Percentiles rank a stretch among this genome's conserved stretches.
phyloP scores from a whole-genome alignment of 441 rosid species.

The Macaranga tanarius region DNA sequence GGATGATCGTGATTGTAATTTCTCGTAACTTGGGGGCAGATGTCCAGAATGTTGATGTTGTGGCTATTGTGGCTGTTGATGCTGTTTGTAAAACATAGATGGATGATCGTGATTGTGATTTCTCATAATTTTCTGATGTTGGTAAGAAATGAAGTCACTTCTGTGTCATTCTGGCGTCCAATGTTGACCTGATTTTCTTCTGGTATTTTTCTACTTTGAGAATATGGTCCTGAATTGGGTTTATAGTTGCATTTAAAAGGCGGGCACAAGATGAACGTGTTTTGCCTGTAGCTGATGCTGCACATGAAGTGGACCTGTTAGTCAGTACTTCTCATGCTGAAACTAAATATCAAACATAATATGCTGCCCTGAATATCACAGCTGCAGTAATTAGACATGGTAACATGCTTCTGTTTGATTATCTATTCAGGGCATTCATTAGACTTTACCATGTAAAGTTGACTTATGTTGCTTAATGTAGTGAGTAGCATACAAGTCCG shows the following conservation, averaged over 20 bases:
- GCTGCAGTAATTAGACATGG: conserved; percentile 31
- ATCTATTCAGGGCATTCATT: conserved; percentile 36
- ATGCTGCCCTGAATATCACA: conserved; percentile 36
- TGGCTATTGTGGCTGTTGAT: conserved; percentile 66
- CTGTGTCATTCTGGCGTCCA: conserved; percentile 32
- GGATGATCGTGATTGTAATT: conserved; percentile 61
- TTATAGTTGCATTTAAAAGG: conserved; percentile 38
- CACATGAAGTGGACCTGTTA: conserved; percentile 35
- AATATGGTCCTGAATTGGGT: conserved; percentile 32
- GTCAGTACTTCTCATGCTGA: conserved; percentile 25
- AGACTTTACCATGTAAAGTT: conserved; percentile 19
- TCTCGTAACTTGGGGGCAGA: conserved; percentile 47
- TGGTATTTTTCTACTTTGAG: conserved; percentile 34
- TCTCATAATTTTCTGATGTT: conserved; percentile 35
- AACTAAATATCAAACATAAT: conserved; percentile 28
- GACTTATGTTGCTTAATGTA: conserved; percentile 47
- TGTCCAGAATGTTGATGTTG: conserved; percentile 60
- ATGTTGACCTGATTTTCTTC: conserved; percentile 36
- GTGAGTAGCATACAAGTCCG: conserved; percentile 41
- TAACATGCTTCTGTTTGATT: conserved; percentile 38
- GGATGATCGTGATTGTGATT: conserved; percentile 61
- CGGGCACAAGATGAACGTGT: conserved; percentile 36
- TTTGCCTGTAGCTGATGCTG: conserved; percentile 46
- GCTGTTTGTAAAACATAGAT: conserved; percentile 64
- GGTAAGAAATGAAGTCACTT: conserved; percentile 45